Base-by-base conservation (phyloP, 225 moss, liverwort and hornwort species). In the Polytrichum formosum region DNA sequence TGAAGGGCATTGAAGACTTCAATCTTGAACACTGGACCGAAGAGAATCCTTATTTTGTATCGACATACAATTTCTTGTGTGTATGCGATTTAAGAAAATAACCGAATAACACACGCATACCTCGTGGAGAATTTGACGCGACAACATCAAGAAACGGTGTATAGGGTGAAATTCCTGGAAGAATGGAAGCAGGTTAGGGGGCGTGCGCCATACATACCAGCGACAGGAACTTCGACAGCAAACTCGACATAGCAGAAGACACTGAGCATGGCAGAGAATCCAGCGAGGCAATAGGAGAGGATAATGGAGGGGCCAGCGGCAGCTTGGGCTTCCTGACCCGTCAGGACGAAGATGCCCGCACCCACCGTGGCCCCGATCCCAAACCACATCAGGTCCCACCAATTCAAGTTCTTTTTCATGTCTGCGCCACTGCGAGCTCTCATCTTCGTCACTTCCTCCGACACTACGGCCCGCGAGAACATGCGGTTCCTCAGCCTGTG, bases 351-450 rank as follows among this genome's bases (percentile, higher is more conserved):
- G 59, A 96, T 89, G 0, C 96, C 96, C 0, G 96, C 90, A 58
- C 91, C 94, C 7, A 92, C 72, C 9, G 91, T 88, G 0, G 92
- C 84, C 0, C 93, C 94, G 4, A 94, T 83, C 37, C 90, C 91
- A 69, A 97, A 92, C 96, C 96, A 94, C 66, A 91, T 31, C 1
- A 94, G 68, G 65, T 97, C 96, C 93, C 93, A 92, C 93, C 89
- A 92, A 0, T 46, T 76, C 18, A 97, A 73, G 20, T 29, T 77
- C 19, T 64, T 73, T 86, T 94, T 97, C 90, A 97, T 64, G 19
- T 10, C 80, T 2, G 63, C 26, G 0, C 62, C 76, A 54, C 93
- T 95, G 30, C 93, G 85, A 0, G 62, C 28, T 7, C 73, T 79
- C 16, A 87, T 54, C 1, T 72, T 78, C 1, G 70, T 77, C 28